phyloP scores from a whole-genome alignment of 345 rosid species.

The Salix koriyanagi region DNA sequence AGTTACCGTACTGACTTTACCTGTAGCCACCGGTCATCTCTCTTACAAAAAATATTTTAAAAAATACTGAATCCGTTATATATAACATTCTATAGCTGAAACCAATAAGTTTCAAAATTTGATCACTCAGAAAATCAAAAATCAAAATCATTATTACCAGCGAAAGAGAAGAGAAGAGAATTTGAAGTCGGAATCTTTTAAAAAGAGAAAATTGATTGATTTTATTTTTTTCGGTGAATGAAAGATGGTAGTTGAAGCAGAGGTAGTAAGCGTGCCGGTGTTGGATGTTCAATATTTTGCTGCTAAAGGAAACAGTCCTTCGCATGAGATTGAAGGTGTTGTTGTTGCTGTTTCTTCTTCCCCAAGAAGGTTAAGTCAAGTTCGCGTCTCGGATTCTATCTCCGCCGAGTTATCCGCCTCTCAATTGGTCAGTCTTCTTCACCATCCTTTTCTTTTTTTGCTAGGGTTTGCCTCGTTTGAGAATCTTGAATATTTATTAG shows the following conservation, averaged over 20 bases:
- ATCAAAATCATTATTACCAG: neutral
- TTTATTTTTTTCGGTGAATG: slow-evolving; percentile 4
- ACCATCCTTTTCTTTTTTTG: neutral
- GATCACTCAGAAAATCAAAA: slow-evolving; percentile 12
- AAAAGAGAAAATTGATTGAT: neutral
- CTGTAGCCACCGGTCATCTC: slow-evolving; percentile 37
- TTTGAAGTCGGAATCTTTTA: neutral
- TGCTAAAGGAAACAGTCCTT: slow-evolving; percentile 11
- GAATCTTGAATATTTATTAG: neutral
- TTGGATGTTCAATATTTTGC: slow-evolving; percentile 41
- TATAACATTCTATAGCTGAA: neutral
- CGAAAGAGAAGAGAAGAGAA: neutral
- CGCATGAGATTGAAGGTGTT: slow-evolving; percentile 31
- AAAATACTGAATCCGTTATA: neutral
- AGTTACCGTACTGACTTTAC: neutral
- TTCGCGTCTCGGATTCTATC: slow-evolving; percentile 39
- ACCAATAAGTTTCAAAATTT: neutral
- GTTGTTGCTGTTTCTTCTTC: slow-evolving; percentile 35
- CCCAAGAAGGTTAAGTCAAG: slow-evolving; percentile 33
- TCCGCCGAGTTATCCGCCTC: slow-evolving; percentile 36
- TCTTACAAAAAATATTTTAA: slow-evolving; percentile 15
- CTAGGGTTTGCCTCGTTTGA: neutral
- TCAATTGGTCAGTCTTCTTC: slow-evolving; percentile 38
- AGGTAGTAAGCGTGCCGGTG: slow-evolving; percentile 48
- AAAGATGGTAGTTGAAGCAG: slow-evolving; percentile 66